phyloP scores from a whole-genome alignment of 352 stramenopile species.

The Halophytophthora batemanensis region DNA sequence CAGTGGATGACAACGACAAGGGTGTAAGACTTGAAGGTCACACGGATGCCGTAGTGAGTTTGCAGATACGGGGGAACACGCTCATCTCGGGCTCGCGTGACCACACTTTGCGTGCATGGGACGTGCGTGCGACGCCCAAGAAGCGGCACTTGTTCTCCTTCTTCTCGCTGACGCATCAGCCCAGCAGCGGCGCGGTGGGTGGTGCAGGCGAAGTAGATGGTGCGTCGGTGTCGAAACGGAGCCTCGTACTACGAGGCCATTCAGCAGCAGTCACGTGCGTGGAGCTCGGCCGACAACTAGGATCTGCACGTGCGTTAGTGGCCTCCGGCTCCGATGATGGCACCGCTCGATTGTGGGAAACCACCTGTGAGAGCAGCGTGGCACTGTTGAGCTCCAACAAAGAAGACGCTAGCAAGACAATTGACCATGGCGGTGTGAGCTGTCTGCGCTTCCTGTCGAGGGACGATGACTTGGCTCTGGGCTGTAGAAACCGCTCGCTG shows the following conservation, averaged over 20 bases:
- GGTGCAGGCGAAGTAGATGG: constrained; percentile 46
- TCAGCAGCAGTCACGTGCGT: constrained; percentile 57
- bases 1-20: constrained; percentile 24
- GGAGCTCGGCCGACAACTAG: constrained; percentile 71
- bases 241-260: constrained; percentile 65
- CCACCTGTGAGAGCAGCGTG: constrained; percentile 53
- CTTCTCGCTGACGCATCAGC: constrained; percentile 33
- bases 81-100: constrained; percentile 72
- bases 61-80: constrained; percentile 57
- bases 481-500: constrained; percentile 48
- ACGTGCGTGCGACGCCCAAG: constrained; percentile 55
- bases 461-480: constrained; percentile 59
- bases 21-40: constrained; percentile 53
- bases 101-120: constrained; percentile 69
- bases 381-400: constrained; percentile 46
- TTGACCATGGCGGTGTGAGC: constrained; percentile 34
- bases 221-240: constrained; percentile 51
- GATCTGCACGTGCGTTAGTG: constrained; percentile 49
- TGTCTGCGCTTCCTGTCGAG: constrained; percentile 63
- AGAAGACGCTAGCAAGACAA: constrained; percentile 8
- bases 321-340: constrained; percentile 66
- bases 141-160: constrained; percentile 66
- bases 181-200: constrained; percentile 11
- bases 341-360: constrained; percentile 77
- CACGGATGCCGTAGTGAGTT: constrained; percentile 42